These are phyloP conservation scores for Hypoxylon intermedium DNA, from an alignment of 495 filamentous ascomycete genomes.

Conservation along the genomic window DNA sequence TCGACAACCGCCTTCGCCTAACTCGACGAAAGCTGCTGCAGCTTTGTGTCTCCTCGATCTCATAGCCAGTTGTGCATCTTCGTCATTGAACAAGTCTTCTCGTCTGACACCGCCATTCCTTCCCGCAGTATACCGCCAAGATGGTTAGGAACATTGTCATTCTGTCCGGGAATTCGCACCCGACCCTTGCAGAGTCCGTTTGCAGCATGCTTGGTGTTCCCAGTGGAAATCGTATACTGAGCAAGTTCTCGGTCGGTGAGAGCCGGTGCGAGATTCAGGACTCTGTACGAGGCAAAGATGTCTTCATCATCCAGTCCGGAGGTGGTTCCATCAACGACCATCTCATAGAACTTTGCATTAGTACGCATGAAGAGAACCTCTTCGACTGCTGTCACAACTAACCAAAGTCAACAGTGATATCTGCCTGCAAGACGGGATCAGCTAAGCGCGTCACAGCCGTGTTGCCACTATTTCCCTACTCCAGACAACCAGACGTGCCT, in stretches of 20 bases:
- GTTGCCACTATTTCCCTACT: slow-evolving; percentile 95
- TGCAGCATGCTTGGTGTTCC: slow-evolving; percentile 87
- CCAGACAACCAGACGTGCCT: slow-evolving; percentile 90
- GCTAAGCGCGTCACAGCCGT: slow-evolving; percentile 91
- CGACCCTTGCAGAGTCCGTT: slow-evolving; percentile 81
- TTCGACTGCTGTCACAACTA: slow-evolving; percentile 2
- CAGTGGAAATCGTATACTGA: slow-evolving; percentile 78
- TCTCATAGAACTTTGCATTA: slow-evolving; percentile 94
- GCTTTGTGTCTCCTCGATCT: background rate
- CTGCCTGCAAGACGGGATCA: slow-evolving; percentile 95
- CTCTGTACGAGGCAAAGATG: slow-evolving; percentile 95
- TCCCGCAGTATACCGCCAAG: slow-evolving; percentile 32
- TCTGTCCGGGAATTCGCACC: slow-evolving; percentile 92
- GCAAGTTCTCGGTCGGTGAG: slow-evolving; percentile 93
- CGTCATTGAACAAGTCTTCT: background rate
- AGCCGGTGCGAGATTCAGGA: slow-evolving; percentile 94
- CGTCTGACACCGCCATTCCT: slow-evolving; percentile 5
- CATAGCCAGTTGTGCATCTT: slow-evolving; percentile 2
- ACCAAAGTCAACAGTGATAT: slow-evolving; percentile 64
- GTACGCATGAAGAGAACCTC: slow-evolving; percentile 25
- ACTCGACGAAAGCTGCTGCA: slow-evolving; percentile 3
- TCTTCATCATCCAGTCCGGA: slow-evolving; percentile 94
- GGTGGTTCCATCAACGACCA: slow-evolving; percentile 93
- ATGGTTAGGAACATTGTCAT: slow-evolving; percentile 98
- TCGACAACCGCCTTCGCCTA: slow-evolving; percentile 2